These are phyloP conservation scores for Gynostemma pentaphyllum DNA, from an alignment of 306 rosid genomes.

Conservation along the genomic window DNA sequence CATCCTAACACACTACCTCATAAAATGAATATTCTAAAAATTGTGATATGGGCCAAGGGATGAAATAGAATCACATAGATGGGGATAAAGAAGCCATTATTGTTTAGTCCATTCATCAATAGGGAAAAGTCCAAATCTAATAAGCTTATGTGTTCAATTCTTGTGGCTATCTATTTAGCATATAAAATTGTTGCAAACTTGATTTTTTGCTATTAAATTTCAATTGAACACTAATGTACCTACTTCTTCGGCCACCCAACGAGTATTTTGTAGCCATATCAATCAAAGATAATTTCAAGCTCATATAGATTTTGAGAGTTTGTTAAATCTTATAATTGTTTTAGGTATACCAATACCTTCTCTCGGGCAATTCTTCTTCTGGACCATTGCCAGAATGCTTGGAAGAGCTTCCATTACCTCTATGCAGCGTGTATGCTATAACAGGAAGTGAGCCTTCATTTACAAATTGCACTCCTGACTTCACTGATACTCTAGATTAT, in stretches of 20 bases:
- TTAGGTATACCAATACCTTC: constrained; percentile 69
- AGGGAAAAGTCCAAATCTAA: too few species aligned
- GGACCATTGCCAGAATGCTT: constrained; percentile 14
- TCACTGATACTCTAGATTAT: constrained; percentile 79
- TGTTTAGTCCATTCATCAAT: too few species aligned
- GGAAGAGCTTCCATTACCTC: constrained; percentile 53
- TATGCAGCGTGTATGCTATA: constrained; percentile 51
- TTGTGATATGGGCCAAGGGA: not conserved
- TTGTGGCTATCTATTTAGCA: too few species aligned
- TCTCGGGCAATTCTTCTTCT: constrained; percentile 44
- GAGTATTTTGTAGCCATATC: too few species aligned
- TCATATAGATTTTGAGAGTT: not conserved
- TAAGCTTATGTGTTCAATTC: too few species aligned
- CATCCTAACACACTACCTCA: not conserved
- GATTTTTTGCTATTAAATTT: not conserved
- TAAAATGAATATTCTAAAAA: not conserved
- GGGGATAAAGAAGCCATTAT: not conserved
- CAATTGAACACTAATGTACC: not conserved
- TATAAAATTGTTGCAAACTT: too few species aligned
- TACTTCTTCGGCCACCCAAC: too few species aligned
- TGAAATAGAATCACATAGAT: not conserved
- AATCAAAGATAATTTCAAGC: too few species aligned
- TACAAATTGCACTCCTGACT: constrained; percentile 88
- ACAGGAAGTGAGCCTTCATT: constrained; percentile 76
- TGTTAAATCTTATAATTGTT: not conserved